phyloP scores from a whole-genome alignment of 1,139 yeast genomes.

The Kodamaea sp. region DNA sequence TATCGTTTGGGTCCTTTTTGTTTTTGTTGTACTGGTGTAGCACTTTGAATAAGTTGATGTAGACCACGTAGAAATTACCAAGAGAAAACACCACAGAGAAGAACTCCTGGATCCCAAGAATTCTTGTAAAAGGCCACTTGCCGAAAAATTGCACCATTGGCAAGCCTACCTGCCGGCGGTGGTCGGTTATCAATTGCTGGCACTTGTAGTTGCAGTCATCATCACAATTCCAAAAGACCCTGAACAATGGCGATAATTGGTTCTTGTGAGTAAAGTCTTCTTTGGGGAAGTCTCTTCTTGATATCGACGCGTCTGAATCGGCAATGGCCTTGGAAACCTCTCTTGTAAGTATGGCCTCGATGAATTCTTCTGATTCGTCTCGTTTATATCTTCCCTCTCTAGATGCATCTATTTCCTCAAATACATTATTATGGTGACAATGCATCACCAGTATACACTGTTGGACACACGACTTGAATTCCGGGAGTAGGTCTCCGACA shows the following conservation, averaged over 20 bases:
- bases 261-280: conserved; percentile 8
- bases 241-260: conserved; percentile 9
- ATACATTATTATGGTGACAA: conserved; percentile 12
- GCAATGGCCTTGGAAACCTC: too few relatives aligned
- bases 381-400: conserved; percentile 1
- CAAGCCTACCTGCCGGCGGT: conserved; percentile 19
- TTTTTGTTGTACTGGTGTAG: conserved; percentile 26
- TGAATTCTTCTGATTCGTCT: neutral
- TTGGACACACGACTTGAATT: conserved; percentile 14
- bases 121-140: conserved; percentile 47
- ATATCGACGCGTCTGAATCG: too few relatives aligned
- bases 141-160: conserved; percentile 46
- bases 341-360: neutral
- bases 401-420: conserved; percentile 9
- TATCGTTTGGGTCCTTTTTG: conserved; percentile 12
- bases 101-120: conserved; percentile 43
- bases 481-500: conserved; percentile 20
- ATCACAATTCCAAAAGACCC: conserved; percentile 36
- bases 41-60: conserved; percentile 30
- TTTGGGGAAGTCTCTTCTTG: neutral
- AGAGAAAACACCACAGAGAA: conserved; percentile 39
- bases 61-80: conserved; percentile 41
- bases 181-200: conserved; percentile 36
- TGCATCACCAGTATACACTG: conserved; percentile 15
- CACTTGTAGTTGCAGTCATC: conserved; percentile 47